Conservation (phyloP, 2,329 filamentous ascomycete species). For the Triangularia verruculosa region DNA sequence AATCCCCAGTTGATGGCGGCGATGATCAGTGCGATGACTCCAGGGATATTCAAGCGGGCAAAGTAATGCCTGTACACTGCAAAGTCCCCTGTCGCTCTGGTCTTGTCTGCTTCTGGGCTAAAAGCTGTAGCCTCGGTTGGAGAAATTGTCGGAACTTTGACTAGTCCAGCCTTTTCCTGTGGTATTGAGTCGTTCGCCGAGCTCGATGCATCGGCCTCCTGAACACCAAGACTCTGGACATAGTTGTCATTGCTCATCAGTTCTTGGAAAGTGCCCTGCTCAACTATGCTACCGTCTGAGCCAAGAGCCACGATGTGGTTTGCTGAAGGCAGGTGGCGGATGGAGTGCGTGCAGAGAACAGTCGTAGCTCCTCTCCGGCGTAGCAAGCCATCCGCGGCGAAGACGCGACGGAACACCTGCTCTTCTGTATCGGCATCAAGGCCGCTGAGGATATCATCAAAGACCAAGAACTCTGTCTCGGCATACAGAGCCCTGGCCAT, state of each 20-base stretch:
- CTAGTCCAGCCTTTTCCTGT: not conserved
- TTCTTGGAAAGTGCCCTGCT: constrained; percentile 42
- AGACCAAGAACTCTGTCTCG: constrained; percentile 21
- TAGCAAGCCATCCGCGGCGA: constrained; percentile 36
- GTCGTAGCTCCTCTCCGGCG: constrained; percentile 25
- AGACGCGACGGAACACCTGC: constrained; percentile 39
- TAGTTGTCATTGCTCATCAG: constrained; percentile 39
- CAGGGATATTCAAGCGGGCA: constrained; percentile 17
- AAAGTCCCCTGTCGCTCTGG: constrained; percentile 23
- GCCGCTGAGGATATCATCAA: constrained; percentile 29
- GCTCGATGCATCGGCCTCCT: constrained; percentile 24
- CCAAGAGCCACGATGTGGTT: constrained; percentile 48
- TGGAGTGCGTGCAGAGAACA: constrained; percentile 40
- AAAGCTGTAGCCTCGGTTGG: not conserved
- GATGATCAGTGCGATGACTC: constrained; percentile 17
- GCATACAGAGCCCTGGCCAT: constrained; percentile 30
- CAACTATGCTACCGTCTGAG: constrained; percentile 38
- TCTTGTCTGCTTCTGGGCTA: constrained; percentile 7
- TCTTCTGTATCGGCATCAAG: constrained; percentile 38
- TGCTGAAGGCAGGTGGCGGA: constrained; percentile 39
- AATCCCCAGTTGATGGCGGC: constrained; percentile 24
- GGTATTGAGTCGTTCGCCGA: not conserved
- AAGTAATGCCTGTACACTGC: constrained; percentile 30
- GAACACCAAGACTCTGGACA: constrained; percentile 38
- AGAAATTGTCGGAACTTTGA: not conserved